Conservation (phyloP, 352 stramenopile genomes). For the Phytopythium boreale region DNA sequence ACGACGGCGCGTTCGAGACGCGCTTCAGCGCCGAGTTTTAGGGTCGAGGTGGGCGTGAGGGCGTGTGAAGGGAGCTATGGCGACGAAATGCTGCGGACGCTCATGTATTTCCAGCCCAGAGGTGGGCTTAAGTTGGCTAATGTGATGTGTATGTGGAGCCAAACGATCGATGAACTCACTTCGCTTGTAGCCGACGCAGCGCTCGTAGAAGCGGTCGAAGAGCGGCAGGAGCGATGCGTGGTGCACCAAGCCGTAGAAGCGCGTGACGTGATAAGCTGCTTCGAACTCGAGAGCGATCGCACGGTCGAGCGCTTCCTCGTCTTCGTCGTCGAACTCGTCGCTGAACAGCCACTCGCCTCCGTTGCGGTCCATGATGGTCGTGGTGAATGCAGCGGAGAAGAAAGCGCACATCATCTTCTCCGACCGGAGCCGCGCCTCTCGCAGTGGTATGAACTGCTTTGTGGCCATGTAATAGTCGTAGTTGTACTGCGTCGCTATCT, state of each 20-base stretch:
- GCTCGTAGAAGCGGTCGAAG: constrained; percentile 1
- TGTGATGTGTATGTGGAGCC: neutral
- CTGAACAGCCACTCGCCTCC: constrained; percentile 7
- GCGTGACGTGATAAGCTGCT: neutral
- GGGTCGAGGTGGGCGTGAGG: neutral
- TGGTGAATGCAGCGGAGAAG: neutral
- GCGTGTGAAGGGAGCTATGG: constrained; percentile 2
- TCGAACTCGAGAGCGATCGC: neutral
- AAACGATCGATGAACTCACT: neutral
- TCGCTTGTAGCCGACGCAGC: constrained; percentile 1
- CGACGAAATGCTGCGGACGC: neutral
- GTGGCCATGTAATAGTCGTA: neutral
- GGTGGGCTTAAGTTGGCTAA: neutral
- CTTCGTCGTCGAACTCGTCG: neutral
- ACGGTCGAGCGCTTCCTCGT: neutral
- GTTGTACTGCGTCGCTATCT: neutral
- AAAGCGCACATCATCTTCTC: neutral
- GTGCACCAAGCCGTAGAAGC: neutral
- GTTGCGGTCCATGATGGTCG: constrained; percentile 2
- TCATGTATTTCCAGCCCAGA: neutral
- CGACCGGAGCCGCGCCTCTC: neutral
- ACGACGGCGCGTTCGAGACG: constrained; percentile 64
- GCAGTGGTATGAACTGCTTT: neutral
- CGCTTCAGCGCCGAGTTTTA: constrained; percentile 87
- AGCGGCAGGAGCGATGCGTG: neutral